Evolutionary conservation across 163 green algal species (phyloP).

Genomic region (Coccomyxa subellipsoidea): DNA sequence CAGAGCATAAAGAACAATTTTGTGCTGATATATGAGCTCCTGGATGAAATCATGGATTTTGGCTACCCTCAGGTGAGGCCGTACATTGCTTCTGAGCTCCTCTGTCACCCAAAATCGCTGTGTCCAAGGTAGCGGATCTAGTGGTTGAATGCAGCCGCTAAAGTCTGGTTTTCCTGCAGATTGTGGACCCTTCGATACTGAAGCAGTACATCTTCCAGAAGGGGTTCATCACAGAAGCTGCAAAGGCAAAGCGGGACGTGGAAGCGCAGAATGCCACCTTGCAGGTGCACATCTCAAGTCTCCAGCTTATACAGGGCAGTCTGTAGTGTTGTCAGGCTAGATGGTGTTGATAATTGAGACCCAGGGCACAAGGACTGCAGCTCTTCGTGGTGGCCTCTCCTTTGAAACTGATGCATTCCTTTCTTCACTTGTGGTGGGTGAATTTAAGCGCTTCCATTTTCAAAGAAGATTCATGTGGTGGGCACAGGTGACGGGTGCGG

Average conservation of each 20-base stretch:
- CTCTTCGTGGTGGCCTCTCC: too few species aligned
- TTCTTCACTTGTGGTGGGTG: too few species aligned
- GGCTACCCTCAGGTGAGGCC: conserved; percentile 71
- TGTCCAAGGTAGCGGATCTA: too few species aligned
- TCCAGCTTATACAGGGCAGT: neutral
- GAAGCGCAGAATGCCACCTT: conserved; percentile 71
- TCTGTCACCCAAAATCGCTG: too few species aligned
- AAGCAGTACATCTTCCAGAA: conserved; percentile 95
- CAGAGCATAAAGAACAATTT: conserved; percentile 83
- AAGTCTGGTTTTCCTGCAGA: conserved; percentile 37
- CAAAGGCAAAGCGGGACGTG: conserved; percentile 50
- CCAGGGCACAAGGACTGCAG: too few species aligned
- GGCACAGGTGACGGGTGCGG: conserved; percentile 85
- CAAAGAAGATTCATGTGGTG: neutral
- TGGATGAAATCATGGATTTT: conserved; percentile 89
- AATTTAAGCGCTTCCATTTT: neutral
- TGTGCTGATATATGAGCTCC: conserved; percentile 92
- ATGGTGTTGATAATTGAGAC: too few species aligned
- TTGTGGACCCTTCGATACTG: conserved; percentile 78
- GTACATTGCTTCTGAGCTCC: neutral
- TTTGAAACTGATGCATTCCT: too few species aligned
- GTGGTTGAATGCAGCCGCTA: too few species aligned
- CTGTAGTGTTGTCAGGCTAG: too few species aligned
- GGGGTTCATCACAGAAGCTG: conserved; percentile 63
- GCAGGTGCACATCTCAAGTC: conserved; percentile 34